Evolutionary conservation across 768 basidiomycete genomes (phyloP).

Genomic region (Cytidiella melzeri): DNA sequence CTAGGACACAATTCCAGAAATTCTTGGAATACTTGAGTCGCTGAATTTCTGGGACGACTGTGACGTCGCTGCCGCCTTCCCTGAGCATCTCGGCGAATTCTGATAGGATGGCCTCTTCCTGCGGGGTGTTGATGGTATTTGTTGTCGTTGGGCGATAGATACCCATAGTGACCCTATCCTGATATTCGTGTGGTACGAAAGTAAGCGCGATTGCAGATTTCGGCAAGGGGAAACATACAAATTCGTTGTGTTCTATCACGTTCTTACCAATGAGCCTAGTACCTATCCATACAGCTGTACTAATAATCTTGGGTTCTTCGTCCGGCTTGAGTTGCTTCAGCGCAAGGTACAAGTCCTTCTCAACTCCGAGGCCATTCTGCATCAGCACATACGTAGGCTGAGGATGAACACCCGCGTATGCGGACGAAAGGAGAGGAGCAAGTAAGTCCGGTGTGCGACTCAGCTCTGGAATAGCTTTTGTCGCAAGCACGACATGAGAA

Average conservation of each 20-base stretch:
- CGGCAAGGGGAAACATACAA: slow-evolving; percentile 40
- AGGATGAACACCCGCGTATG: slow-evolving; percentile 38
- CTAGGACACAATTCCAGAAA: slow-evolving; percentile 56
- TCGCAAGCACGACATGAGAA: slow-evolving; percentile 59
- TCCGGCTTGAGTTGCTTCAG: slow-evolving; percentile 34
- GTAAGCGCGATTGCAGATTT: not conserved
- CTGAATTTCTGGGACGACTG: slow-evolving; percentile 53
- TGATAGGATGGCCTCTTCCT: slow-evolving; percentile 35
- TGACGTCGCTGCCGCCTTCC: slow-evolving; percentile 41
- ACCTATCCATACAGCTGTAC: slow-evolving; percentile 48
- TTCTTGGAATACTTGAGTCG: slow-evolving; percentile 58
- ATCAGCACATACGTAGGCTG: slow-evolving; percentile 58
- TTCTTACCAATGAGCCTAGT: slow-evolving; percentile 42
- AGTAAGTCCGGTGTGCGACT: slow-evolving; percentile 50
- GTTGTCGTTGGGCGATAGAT: slow-evolving; percentile 43
- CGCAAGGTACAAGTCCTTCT: slow-evolving; percentile 56
- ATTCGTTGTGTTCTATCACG: slow-evolving; percentile 44
- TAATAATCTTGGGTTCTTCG: slow-evolving; percentile 45
- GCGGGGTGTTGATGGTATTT: slow-evolving; percentile 35
- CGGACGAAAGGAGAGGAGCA: slow-evolving; percentile 43
- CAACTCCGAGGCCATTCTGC: slow-evolving; percentile 72
- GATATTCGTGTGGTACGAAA: not conserved
- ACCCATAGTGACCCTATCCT: slow-evolving; percentile 52
- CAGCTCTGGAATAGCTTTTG: slow-evolving; percentile 69
- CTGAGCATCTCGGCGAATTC: slow-evolving; percentile 41